phyloP scores from a whole-genome alignment of 495 filamentous ascomycete species.

The Penicillium arizonense region DNA sequence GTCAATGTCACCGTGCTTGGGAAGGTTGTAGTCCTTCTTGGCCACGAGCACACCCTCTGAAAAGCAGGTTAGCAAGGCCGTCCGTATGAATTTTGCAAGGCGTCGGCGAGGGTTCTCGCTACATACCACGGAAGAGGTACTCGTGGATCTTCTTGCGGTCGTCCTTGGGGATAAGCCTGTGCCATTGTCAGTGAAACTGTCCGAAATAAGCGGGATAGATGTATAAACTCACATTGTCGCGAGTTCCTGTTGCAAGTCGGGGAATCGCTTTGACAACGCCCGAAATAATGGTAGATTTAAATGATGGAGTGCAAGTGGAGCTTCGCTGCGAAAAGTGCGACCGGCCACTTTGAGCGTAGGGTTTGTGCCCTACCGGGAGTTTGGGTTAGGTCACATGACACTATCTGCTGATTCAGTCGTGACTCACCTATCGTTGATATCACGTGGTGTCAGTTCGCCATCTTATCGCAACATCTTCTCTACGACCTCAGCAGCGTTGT shows the following conservation, averaged over 20 bases:
- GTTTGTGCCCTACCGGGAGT: conserved; percentile 36
- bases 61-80: conserved; percentile 18
- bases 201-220: neutral
- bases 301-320: conserved; percentile 40
- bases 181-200: conserved; percentile 22
- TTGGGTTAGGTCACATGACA: conserved; percentile 20
- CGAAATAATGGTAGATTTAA: conserved; percentile 40
- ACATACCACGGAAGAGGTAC: conserved; percentile 96
- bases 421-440: neutral
- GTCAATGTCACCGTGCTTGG: conserved; percentile 91
- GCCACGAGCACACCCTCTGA: conserved; percentile 97
- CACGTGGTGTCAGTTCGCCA: too few relatives aligned
- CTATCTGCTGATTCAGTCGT: neutral
- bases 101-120: conserved; percentile 20
- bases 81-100: neutral
- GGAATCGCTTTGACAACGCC: conserved; percentile 57
- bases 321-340: conserved; percentile 40
- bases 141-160: conserved; percentile 99
- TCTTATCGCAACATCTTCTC: conserved; percentile 1
- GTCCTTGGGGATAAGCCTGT: conserved; percentile 96
- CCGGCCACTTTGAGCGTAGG: conserved; percentile 36
- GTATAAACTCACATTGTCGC: conserved; percentile 51
- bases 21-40: conserved; percentile 96
- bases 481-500: neutral
- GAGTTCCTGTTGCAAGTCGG: conserved; percentile 58